These are phyloP conservation scores for Cucurbita argyrosperma DNA, from an alignment of 306 rosid genomes.

Conservation along the genomic window DNA sequence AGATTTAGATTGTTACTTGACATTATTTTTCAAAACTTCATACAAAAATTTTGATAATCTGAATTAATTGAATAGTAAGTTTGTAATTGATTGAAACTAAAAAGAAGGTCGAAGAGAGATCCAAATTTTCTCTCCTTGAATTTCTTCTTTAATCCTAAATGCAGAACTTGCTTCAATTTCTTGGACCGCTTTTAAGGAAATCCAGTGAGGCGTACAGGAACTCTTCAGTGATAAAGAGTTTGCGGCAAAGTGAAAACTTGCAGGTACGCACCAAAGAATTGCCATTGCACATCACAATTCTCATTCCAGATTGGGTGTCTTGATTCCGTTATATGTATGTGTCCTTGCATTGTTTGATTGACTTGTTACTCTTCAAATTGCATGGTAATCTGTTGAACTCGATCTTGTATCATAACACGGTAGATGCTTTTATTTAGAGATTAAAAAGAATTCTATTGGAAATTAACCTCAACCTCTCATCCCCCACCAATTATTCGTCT, in stretches of 20 bases:
- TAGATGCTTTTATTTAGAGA: background rate
- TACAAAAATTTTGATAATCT: background rate
- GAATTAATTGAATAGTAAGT: background rate
- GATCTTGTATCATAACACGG: background rate
- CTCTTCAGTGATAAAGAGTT: constrained; percentile 72
- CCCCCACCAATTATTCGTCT: too few relatives aligned
- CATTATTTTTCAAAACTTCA: background rate
- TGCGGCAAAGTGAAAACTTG: constrained; percentile 85
- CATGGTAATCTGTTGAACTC: background rate
- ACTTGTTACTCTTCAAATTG: background rate
- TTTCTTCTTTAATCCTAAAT: background rate
- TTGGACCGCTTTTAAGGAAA: constrained; percentile 87
- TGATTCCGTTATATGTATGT: background rate
- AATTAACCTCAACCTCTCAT: background rate
- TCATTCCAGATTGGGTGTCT: background rate
- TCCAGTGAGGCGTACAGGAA: constrained; percentile 85
- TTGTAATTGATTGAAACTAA: background rate
- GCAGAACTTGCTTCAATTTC: constrained; percentile 87
- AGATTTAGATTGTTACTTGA: too few relatives aligned
- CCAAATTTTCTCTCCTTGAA: background rate
- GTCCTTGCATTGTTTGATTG: background rate
- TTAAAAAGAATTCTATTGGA: background rate
- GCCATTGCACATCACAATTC: background rate
- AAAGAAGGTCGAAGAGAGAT: background rate
- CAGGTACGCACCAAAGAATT: constrained; percentile 41